phyloP scores from a whole-genome alignment of 192 early-diverging fungal genomes.

The Anaeromyces robustus region DNA sequence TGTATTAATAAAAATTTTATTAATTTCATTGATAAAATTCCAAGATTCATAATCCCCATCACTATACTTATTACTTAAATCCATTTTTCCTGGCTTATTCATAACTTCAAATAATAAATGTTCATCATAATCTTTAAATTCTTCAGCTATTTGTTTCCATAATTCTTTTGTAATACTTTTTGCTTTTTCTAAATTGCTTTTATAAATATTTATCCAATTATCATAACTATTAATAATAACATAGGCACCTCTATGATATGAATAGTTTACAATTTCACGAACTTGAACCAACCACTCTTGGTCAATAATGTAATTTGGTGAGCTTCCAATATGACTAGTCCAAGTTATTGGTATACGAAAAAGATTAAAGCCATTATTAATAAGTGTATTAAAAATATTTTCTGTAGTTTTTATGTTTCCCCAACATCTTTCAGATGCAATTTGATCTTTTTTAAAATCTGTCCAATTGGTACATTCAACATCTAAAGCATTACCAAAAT shows the following conservation, averaged over 20 bases:
- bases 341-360: neutral
- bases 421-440: neutral
- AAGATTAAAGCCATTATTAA: neutral
- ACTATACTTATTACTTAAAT: neutral
- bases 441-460: neutral
- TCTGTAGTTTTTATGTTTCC: neutral
- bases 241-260: neutral
- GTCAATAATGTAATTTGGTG: neutral
- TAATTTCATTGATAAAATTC: neutral
- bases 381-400: neutral
- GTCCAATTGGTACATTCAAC: neutral
- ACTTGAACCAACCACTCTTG: neutral
- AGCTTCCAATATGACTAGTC: neutral
- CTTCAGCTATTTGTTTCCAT: neutral
- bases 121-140: neutral
- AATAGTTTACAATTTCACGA: neutral
- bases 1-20: neutral
- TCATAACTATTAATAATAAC: neutral
- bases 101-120: neutral
- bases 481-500: neutral
- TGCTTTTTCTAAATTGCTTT: neutral
- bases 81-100: neutral
- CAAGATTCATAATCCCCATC: neutral
- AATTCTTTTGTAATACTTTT: neutral
- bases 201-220: neutral